Evolutionary conservation across 2,329 filamentous ascomycete genomes (phyloP).

Genomic region (Sordariomycetes sp.): DNA sequence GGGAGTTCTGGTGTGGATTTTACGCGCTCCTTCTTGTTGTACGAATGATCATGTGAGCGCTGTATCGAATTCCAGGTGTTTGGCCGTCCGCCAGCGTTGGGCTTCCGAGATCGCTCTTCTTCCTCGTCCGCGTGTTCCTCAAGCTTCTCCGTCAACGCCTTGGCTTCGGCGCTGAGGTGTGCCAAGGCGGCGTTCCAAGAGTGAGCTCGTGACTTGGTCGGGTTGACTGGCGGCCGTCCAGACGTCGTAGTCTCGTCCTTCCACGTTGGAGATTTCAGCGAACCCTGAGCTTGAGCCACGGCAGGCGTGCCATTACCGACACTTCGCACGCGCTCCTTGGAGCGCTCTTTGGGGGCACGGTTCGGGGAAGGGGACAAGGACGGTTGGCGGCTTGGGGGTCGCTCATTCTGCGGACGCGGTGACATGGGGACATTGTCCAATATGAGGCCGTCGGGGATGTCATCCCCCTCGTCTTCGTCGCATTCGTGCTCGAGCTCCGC

Average conservation of each 20-base stretch:
- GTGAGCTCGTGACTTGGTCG: slow-evolving; percentile 48
- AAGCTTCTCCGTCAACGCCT: slow-evolving; percentile 68
- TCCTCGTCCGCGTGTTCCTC: slow-evolving; percentile 66
- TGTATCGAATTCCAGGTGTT: slow-evolving; percentile 29
- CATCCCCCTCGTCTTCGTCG: slow-evolving; percentile 65
- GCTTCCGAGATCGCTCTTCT: slow-evolving; percentile 25
- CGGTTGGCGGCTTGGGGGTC: slow-evolving; percentile 40
- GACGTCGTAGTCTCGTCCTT: slow-evolving; percentile 19
- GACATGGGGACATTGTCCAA: slow-evolving; percentile 79
- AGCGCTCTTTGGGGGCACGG: slow-evolving; percentile 31
- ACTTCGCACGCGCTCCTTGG: slow-evolving; percentile 42
- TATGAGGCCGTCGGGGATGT: slow-evolving; percentile 70
- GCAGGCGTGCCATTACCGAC: slow-evolving; percentile 57
- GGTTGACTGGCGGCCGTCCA: slow-evolving; percentile 25
- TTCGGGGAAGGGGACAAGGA: slow-evolving; percentile 48
- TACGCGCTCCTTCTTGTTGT: slow-evolving; percentile 42
- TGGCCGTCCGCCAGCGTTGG: slow-evolving; percentile 19
- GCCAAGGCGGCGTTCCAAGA: slow-evolving; percentile 67
- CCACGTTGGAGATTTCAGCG: slow-evolving; percentile 47
- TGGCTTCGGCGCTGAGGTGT: slow-evolving; percentile 63
- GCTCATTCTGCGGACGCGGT: slow-evolving; percentile 52
- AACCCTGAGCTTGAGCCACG: slow-evolving; percentile 49
- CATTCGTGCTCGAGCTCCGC: slow-evolving; percentile 68
- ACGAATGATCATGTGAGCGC: slow-evolving; percentile 19
- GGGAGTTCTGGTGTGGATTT: slow-evolving; percentile 61